These are phyloP conservation scores for Elsinoe australis DNA, from an alignment of 2,329 filamentous ascomycete genomes.

Conservation along the genomic window DNA sequence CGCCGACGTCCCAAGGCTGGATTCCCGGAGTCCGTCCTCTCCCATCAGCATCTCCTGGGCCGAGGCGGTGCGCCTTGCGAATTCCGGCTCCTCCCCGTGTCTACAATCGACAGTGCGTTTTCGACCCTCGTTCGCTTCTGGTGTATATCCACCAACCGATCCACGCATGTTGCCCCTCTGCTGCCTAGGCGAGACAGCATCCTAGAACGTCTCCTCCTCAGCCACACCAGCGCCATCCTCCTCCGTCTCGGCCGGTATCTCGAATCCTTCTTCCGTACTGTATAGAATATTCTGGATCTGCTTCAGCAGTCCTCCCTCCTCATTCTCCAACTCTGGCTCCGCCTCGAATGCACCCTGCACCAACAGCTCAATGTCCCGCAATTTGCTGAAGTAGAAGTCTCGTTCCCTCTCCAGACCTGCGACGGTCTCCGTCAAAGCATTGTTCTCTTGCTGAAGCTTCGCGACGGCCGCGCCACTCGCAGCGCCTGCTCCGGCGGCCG, in stretches of 20 bases:
- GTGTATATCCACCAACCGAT: neutral
- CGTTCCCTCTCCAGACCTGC: slow-evolving; percentile 87
- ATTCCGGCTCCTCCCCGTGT: neutral
- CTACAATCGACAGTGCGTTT: neutral
- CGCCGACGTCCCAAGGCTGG: neutral
- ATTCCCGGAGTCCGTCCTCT: neutral
- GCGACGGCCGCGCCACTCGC: slow-evolving; percentile 53
- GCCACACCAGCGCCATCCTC: slow-evolving; percentile 43
- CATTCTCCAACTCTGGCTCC: slow-evolving; percentile 87
- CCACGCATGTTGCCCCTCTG: slow-evolving; percentile 25
- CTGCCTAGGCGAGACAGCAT: slow-evolving; percentile 1
- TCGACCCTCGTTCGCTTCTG: neutral
- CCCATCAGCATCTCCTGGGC: no score
- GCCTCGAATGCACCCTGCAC: slow-evolving; percentile 89
- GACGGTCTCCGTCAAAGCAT: slow-evolving; percentile 90
- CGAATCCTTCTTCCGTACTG: slow-evolving; percentile 80
- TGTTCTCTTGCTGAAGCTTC: slow-evolving; percentile 76
- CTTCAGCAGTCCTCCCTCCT: slow-evolving; percentile 86
- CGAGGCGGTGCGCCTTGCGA: neutral
- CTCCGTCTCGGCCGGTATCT: slow-evolving; percentile 76
- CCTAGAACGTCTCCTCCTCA: slow-evolving; percentile 72
- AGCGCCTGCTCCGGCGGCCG: slow-evolving; percentile 31
- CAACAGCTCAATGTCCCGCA: slow-evolving; percentile 90
- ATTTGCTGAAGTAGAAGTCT: slow-evolving; percentile 98
- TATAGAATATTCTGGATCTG: slow-evolving; percentile 95